These are phyloP conservation scores for Carex cristatella DNA, from an alignment of 176 grass and related monocot genomes.

Conservation along the genomic window DNA sequence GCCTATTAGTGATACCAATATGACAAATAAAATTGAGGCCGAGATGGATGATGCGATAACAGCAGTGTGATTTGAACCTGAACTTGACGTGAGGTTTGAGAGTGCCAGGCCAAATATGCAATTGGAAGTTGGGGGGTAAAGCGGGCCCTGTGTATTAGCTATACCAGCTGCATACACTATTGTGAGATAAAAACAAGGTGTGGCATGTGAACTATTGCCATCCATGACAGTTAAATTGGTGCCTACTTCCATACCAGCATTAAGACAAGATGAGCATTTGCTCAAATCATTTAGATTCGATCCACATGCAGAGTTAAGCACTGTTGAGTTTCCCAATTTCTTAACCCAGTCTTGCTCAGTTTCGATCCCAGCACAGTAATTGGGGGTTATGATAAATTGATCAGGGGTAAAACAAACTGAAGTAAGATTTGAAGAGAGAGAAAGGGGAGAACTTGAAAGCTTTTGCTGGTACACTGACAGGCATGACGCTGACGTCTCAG, in stretches of 20 bases:
- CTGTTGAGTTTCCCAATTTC: constrained; percentile 18
- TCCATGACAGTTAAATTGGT: constrained; percentile 41
- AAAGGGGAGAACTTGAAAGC: constrained; percentile 46
- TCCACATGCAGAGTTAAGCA: constrained; percentile 49
- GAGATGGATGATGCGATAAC: constrained; percentile 31
- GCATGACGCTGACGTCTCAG: constrained; percentile 44
- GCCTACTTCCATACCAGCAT: constrained; percentile 36
- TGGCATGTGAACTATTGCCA: constrained; percentile 38
- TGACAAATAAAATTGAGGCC: constrained; percentile 26
- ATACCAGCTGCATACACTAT: constrained; percentile 58
- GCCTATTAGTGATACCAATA: constrained; percentile 28
- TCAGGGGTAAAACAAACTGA: constrained; percentile 44
- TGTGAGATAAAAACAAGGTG: constrained; percentile 52
- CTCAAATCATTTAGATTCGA: constrained; percentile 33
- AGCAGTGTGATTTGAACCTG: constrained; percentile 27
- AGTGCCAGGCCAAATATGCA: constrained; percentile 52
- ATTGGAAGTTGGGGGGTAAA: constrained; percentile 31
- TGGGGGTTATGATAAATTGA: constrained; percentile 40
- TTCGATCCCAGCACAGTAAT: constrained; percentile 64
- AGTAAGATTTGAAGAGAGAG: constrained; percentile 41
- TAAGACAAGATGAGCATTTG: constrained; percentile 35
- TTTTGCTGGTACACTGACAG: constrained; percentile 32
- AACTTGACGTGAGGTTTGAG: constrained; percentile 6
- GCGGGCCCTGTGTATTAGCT: constrained; percentile 34
- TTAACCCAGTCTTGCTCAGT: constrained; percentile 21